Evolutionary conservation across 2,329 filamentous ascomycete species (phyloP).

Genomic region (Penicillium corylophilum): DNA sequence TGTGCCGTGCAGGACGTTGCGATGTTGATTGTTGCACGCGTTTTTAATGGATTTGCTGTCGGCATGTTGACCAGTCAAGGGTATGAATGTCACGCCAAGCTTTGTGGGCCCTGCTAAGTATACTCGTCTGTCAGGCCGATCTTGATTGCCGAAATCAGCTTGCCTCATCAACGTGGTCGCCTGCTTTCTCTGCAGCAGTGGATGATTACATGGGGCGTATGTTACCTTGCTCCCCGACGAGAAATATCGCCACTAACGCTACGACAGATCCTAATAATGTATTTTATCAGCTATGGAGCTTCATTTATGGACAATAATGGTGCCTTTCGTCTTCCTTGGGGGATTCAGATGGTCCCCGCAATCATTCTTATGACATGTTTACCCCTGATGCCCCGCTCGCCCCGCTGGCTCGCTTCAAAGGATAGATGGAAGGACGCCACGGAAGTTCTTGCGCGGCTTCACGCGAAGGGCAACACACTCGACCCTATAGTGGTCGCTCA

Average conservation of each 20-base stretch:
- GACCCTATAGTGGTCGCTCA: conserved; percentile 55
- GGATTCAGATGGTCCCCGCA: conserved; percentile 58
- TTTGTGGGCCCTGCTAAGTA: background rate
- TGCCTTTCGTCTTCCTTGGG: conserved; percentile 59
- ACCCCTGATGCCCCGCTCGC: conserved; percentile 61
- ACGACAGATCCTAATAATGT: conserved; percentile 31
- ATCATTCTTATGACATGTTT: conserved; percentile 53
- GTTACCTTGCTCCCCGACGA: conserved; percentile 57
- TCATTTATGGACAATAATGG: conserved; percentile 37
- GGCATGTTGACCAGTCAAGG: conserved; percentile 69
- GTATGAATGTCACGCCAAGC: conserved; percentile 15
- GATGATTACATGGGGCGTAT: conserved; percentile 69
- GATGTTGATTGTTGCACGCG: conserved; percentile 67
- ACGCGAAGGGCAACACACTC: conserved; percentile 50
- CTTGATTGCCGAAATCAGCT: conserved; percentile 19
- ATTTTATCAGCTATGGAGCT: conserved; percentile 16
- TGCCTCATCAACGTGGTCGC: conserved; percentile 16
- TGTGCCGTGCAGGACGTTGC: conserved; percentile 59
- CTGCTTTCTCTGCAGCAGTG: conserved; percentile 66
- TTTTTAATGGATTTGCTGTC: conserved; percentile 67
- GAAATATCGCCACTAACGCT: background rate
- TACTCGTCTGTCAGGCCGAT: conserved; percentile 10
- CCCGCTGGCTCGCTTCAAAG: conserved; percentile 64
- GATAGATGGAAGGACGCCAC: conserved; percentile 66
- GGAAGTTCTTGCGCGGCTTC: conserved; percentile 55